A percentile compares a stretch with the other conserved stretches of the same genome.
These are phyloP conservation scores for Melaleuca alternifolia DNA, from an alignment of 345 rosid genomes.

Conservation along the genomic window DNA sequence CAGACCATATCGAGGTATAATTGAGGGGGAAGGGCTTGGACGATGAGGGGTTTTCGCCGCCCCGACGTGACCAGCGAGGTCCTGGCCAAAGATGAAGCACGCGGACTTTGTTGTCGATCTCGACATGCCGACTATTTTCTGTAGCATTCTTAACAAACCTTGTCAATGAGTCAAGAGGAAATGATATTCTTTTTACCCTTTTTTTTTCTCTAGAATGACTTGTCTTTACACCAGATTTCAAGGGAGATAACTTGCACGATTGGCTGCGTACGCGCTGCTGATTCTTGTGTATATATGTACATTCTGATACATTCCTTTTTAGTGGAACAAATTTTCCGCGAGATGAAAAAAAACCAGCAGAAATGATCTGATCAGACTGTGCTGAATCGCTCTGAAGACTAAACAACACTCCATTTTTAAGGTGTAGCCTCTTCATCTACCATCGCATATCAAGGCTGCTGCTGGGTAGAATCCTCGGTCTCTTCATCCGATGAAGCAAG, in stretches of 20 bases:
- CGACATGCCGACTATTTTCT: fast-evolving
- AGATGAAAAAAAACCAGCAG: not conserved
- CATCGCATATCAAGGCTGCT: not conserved
- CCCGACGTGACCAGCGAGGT: not conserved
- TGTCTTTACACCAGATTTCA: not conserved
- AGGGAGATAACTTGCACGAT: too few species aligned
- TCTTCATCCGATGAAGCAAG: constrained; percentile 49
- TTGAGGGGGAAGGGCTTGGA: too few species aligned
- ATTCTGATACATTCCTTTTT: not conserved
- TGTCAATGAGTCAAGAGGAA: not conserved
- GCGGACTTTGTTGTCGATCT: not conserved
- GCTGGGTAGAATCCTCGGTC: constrained; percentile 16
- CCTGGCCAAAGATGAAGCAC: not conserved
- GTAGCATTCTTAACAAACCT: not conserved
- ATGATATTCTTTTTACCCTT: not conserved
- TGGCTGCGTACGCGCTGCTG: too few species aligned
- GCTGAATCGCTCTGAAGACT: not conserved
- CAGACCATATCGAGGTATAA: too few species aligned
- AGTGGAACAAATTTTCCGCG: not conserved
- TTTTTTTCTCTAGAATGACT: not conserved
- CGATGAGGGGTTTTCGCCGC: not conserved
- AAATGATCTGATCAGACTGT: not conserved
- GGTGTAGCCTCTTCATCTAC: not conserved
- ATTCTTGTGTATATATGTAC: not conserved
- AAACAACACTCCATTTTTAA: not conserved